Base-by-base conservation (phyloP, 1,139 yeast species). In the Suhomyces taliae region DNA sequence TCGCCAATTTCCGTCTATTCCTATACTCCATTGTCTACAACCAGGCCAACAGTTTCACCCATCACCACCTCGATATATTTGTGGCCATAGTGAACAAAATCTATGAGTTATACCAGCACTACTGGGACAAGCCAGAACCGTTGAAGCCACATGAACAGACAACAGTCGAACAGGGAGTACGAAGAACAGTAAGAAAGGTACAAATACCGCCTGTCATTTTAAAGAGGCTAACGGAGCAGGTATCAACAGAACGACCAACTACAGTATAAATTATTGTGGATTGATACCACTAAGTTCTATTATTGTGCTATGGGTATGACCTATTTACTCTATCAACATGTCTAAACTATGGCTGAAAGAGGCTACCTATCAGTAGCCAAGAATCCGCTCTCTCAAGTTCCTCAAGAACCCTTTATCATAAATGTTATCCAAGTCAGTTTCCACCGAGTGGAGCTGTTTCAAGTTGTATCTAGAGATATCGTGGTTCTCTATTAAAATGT, bases 341-440 rank as follows among this genome's bases (percentile, higher is more conserved):
- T 4, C 24, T 19, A 19, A 19, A 19, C 4, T 19, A 19, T 19
- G 24, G 24, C 4, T 19, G 1, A 19, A 19, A 6, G 24, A 19
- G 4, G 24, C 24, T 19, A 19, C 4, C 24, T 6, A 29, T 29
- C n/a, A 29, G 32, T 29, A 29, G 4, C 32, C 9, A 9, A 29
- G n/a, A 3, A 62, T 14, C 19, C 79, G 58, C 36, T 73, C 72
- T 36, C 51, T 60, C 8, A 82, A 50, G 57, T 87, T 85, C 0
- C 53, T 49, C 64, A 67, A 56, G 56, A 85, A 82, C 8, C 95
- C 96, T 7, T 54, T 55, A 57, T 89, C 96, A 61, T 89, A 88
- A 7, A 85, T 70, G 57, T 89, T 89, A 36, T 64, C 70, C 46
- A 89, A 57, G 19, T 82, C 84, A 1, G 49, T 40, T 39, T 67